Evolutionary conservation across 805 yeast genomes (phyloP).

Genomic region (Brettanomyces bruxellensis): DNA sequence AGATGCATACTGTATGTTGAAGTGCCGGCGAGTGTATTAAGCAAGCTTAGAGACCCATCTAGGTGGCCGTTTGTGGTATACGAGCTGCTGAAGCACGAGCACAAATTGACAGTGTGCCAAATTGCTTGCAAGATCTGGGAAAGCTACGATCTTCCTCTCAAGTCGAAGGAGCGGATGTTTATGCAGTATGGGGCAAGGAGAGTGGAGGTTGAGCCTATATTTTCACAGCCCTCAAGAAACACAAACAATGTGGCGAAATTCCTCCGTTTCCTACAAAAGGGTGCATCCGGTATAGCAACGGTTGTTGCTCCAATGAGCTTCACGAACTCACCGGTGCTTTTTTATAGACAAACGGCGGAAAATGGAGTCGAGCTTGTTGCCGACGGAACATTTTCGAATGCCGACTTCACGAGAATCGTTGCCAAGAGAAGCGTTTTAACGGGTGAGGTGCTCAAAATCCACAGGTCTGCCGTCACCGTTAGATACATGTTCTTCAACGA

Average conservation of each 20-base stretch:
- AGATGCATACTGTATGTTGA: slow-evolving; percentile 50
- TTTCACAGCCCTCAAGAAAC: slow-evolving; percentile 68
- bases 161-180: slow-evolving; percentile 69
- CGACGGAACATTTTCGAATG: slow-evolving; percentile 80
- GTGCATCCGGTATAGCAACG: slow-evolving; percentile 67
- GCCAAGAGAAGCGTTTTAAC: slow-evolving; percentile 87
- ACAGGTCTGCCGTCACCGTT: slow-evolving; percentile 82
- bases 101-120: slow-evolving; percentile 74
- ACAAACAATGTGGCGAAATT: slow-evolving; percentile 82
- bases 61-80: slow-evolving; percentile 53
- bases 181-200: slow-evolving; percentile 95
- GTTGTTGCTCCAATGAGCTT: slow-evolving; percentile 82
- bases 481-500: slow-evolving; percentile 96
- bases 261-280: slow-evolving; percentile 77
- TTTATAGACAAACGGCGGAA: slow-evolving; percentile 56
- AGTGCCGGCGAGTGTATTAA: slow-evolving; percentile 41
- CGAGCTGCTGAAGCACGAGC: slow-evolving; percentile 77
- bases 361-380: slow-evolving; percentile 46
- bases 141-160: slow-evolving; percentile 76
- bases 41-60: slow-evolving; percentile 33
- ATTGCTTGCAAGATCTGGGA: slow-evolving; percentile 83
- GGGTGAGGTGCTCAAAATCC: slow-evolving; percentile 93
- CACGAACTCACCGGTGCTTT: slow-evolving; percentile 76
- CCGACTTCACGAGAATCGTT: slow-evolving; percentile 75
- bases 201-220: slow-evolving; percentile 70